Percentiles rank a stretch among this genome's conserved stretches.
phyloP scores from a whole-genome alignment of 768 basidiomycete species.

The Pholiota conissans region DNA sequence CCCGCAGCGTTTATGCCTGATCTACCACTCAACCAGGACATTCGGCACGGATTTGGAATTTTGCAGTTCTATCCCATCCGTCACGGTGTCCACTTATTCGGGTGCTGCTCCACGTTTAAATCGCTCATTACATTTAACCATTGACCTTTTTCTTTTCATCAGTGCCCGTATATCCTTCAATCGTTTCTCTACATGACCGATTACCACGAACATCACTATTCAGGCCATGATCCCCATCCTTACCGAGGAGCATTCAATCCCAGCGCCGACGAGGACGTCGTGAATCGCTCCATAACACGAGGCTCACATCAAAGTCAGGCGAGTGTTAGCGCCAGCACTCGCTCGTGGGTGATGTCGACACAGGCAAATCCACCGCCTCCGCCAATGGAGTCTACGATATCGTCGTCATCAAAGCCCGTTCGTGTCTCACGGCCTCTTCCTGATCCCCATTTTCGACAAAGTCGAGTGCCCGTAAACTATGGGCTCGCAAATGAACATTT shows the following conservation, averaged over 20 bases:
- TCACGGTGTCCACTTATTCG: not conserved
- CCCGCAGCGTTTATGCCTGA: not conserved
- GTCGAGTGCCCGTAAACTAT: constrained; percentile 2
- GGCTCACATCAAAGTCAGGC: constrained; percentile 26
- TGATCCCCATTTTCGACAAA: constrained; percentile 15
- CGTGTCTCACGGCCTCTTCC: constrained; percentile 31
- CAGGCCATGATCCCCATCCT: constrained; percentile 15
- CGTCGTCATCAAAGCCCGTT: constrained; percentile 19
- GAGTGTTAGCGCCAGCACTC: constrained; percentile 29
- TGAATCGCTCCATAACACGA: constrained; percentile 21
- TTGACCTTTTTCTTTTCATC: not conserved
- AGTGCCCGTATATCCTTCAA: not conserved
- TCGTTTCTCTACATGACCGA: constrained; percentile 18
- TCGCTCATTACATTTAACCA: not conserved
- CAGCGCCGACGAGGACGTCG: constrained; percentile 18
- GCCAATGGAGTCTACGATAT: constrained; percentile 6
- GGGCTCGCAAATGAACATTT: not conserved
- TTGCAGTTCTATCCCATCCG: not conserved
- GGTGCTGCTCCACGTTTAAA: constrained; percentile 1
- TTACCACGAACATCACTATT: constrained; percentile 19
- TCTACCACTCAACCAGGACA: not conserved
- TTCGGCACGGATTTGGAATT: not conserved
- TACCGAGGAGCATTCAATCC: constrained; percentile 15
- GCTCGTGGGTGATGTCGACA: constrained; percentile 38
- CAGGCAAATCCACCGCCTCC: constrained; percentile 32